phyloP scores from a whole-genome alignment of 495 filamentous ascomycete species.

The Podospora pseudocomata region DNA sequence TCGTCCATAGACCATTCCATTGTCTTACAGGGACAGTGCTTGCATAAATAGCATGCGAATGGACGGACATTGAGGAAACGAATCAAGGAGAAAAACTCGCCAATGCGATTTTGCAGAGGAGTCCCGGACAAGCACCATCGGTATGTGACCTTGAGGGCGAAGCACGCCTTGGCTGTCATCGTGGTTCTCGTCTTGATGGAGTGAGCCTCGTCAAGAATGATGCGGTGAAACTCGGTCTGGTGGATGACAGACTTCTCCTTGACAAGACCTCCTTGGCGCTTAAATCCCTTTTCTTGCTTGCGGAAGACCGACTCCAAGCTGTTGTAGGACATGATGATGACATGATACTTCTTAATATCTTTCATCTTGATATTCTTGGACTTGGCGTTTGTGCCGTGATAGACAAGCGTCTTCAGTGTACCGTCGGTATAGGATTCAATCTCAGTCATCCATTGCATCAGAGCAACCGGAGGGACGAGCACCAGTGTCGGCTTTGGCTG shows the following conservation, averaged over 20 bases:
- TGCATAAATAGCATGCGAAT: constrained; percentile 92
- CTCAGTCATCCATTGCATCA: constrained; percentile 96
- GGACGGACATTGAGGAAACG: constrained; percentile 84
- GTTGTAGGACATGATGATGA: constrained; percentile 96
- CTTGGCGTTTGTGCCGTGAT: constrained; percentile 81
- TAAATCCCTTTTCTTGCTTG: constrained; percentile 88
- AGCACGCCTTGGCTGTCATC: constrained; percentile 91
- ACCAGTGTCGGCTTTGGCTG: constrained; percentile 78
- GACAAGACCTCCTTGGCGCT: constrained; percentile 64
- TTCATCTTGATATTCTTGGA: constrained; percentile 67
- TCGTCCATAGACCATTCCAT: constrained; percentile 79
- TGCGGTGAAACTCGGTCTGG: constrained; percentile 78
- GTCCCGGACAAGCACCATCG: constrained; percentile 96
- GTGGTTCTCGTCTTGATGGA: constrained; percentile 88
- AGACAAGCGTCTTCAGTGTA: constrained; percentile 81
- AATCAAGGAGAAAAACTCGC: constrained; percentile 92
- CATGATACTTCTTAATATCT: constrained; percentile 76
- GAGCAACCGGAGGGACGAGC: constrained; percentile 86
- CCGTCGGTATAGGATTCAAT: constrained; percentile 88
- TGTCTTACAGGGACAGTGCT: constrained; percentile 69
- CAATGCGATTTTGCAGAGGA: constrained; percentile 92
- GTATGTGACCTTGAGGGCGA: constrained; percentile 77
- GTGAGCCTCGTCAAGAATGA: constrained; percentile 95
- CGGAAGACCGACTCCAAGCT: constrained; percentile 86
- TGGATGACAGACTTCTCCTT: constrained; percentile 84